A percentile compares a stretch with the other conserved stretches of the same genome.
Evolutionary conservation across 2,329 filamentous ascomycete genomes (phyloP).

Genomic region (Nemania bipapillata): DNA sequence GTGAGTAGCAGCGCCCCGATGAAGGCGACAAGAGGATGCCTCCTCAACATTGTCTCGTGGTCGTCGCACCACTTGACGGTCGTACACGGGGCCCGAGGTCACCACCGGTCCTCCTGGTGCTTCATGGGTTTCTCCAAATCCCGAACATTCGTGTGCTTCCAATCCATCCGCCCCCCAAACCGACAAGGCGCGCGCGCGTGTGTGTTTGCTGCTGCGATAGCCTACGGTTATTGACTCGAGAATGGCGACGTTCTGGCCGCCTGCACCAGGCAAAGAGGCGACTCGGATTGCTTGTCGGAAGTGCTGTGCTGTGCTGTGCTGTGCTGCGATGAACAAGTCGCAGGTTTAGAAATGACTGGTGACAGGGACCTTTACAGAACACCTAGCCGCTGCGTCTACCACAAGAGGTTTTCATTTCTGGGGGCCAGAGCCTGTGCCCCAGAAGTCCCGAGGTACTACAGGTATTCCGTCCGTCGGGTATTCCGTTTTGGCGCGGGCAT

Average conservation of each 20-base stretch:
- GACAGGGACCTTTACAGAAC: not conserved
- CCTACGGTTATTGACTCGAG: not conserved
- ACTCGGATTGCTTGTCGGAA: conserved; percentile 7
- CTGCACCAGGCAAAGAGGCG: conserved; percentile 25
- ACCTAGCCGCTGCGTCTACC: conserved; percentile 25
- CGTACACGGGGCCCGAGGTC: conserved; percentile 49
- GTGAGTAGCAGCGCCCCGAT: conserved; percentile 46
- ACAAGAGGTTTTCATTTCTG: conserved; percentile 28
- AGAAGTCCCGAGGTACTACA: conserved; percentile 33
- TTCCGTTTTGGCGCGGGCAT: conserved; percentile 37
- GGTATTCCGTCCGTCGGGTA: conserved; percentile 36
- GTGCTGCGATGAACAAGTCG: conserved; percentile 8
- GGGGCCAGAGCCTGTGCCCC: conserved; percentile 34
- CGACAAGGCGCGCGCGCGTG: conserved; percentile 9
- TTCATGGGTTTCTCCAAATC: conserved; percentile 46
- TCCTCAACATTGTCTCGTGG: conserved; percentile 48
- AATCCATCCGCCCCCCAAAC: conserved; percentile 43
- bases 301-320: not conserved
- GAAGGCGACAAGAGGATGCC: conserved; percentile 39
- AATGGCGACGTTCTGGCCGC: conserved; percentile 2
- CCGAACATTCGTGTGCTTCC: conserved; percentile 29
- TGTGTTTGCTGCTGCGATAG: conserved; percentile 4
- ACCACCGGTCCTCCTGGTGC: conserved; percentile 46
- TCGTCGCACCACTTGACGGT: conserved; percentile 45
- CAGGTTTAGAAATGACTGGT: conserved; percentile 26